phyloP scores from a whole-genome alignment of 2,329 filamentous ascomycete genomes.

The Alternaria metachromatica region DNA sequence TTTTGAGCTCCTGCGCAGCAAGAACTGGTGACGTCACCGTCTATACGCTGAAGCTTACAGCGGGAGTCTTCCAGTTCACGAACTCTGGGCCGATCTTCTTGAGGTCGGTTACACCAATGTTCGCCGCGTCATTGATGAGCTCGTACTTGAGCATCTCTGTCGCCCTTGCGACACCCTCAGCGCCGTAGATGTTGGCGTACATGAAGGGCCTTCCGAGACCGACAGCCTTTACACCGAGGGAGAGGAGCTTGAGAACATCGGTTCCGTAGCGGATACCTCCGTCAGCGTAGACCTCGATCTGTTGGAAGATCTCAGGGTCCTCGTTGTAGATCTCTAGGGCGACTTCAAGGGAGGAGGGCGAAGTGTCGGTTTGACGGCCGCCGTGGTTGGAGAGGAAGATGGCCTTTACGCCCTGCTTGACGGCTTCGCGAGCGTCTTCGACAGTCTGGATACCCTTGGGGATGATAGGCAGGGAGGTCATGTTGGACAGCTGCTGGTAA shows the following conservation, averaged over 20 bases:
- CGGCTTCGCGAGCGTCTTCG: conserved; percentile 47
- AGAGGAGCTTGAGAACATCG: conserved; percentile 49
- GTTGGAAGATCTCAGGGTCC: conserved; percentile 48
- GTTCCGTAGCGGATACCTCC: conserved; percentile 51
- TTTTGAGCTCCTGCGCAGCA: neutral
- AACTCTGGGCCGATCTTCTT: conserved; percentile 36
- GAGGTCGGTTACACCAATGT: conserved; percentile 40
- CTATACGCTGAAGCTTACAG: neutral
- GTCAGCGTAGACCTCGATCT: conserved; percentile 51
- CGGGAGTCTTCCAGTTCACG: conserved; percentile 28
- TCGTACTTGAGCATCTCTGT: conserved; percentile 61
- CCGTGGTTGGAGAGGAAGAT: conserved; percentile 54
- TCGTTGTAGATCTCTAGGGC: conserved; percentile 75
- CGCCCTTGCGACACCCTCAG: conserved; percentile 65
- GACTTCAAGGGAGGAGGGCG: conserved; percentile 74
- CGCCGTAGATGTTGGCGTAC: conserved; percentile 63
- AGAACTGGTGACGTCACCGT: neutral
- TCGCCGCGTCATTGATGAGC: conserved; percentile 49
- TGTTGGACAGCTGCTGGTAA: conserved; percentile 45
- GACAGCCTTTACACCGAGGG: conserved; percentile 49
- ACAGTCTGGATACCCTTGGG: conserved; percentile 52
- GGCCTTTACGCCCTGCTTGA: conserved; percentile 46
- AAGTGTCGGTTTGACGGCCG: conserved; percentile 52
- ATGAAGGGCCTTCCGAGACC: conserved; percentile 59
- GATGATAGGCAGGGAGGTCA: conserved; percentile 49